Evolutionary conservation across 257 asterid genomes (phyloP).

Genomic region (Przewalskia tangutica): DNA sequence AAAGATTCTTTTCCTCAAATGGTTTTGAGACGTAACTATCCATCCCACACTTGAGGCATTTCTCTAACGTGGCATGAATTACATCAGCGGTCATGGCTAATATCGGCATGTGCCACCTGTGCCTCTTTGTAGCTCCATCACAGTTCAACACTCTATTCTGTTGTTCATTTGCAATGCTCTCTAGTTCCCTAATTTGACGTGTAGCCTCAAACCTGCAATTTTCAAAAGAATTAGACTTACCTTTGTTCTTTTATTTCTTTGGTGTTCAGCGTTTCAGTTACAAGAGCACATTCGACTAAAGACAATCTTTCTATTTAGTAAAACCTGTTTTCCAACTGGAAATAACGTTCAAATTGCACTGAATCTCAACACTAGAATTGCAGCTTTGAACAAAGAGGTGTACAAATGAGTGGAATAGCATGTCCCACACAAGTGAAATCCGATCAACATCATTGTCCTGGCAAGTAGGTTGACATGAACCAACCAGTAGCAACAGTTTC

Average conservation of each 20-base stretch:
- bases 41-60: constrained; percentile 70
- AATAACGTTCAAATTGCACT: background rate
- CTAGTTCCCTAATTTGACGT: constrained; percentile 63
- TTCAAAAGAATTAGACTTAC: background rate
- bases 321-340: background rate
- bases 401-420: background rate
- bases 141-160: constrained; percentile 16
- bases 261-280: background rate
- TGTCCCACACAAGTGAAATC: background rate
- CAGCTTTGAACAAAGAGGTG: background rate
- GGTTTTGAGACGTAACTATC: constrained; percentile 92
- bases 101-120: constrained; percentile 65
- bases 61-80: constrained; percentile 67
- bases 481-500: background rate
- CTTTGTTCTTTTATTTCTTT: background rate
- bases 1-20: constrained; percentile 71
- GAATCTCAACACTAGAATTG: background rate
- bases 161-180: constrained; percentile 33
- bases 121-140: constrained; percentile 4
- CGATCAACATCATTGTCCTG: background rate
- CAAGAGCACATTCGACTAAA: background rate
- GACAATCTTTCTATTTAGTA: background rate
- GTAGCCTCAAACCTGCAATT: constrained; percentile 77
- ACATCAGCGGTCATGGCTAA: constrained; percentile 96
- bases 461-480: background rate